A percentile compares a stretch with the other conserved stretches of the same genome.
Conservation (phyloP, 2,329 filamentous ascomycete species). For the Ophiostoma sp. region DNA sequence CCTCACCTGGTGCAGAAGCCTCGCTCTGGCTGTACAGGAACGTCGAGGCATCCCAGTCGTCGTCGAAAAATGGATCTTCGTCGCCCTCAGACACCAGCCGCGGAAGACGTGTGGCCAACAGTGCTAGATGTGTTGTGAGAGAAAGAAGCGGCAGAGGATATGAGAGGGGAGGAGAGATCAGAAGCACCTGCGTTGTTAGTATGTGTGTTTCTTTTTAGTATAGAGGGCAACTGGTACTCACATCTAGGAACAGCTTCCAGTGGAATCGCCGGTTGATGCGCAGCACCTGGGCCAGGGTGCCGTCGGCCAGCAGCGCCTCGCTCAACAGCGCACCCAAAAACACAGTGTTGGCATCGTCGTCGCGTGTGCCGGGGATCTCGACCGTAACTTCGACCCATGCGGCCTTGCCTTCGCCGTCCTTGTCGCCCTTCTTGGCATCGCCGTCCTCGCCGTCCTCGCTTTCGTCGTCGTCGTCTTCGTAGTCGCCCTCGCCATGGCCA, state of each 20-base stretch:
- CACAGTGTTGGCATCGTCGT: conserved; percentile 84
- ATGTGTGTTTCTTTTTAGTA: not conserved
- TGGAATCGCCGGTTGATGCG: conserved; percentile 89
- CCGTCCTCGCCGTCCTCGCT: conserved; percentile 12
- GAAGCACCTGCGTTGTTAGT: conserved; percentile 60
- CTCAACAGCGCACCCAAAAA: conserved; percentile 83
- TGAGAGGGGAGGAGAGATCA: conserved; percentile 87
- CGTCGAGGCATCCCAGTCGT: conserved; percentile 86
- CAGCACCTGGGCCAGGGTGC: conserved; percentile 62
- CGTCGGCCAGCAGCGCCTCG: conserved; percentile 75
- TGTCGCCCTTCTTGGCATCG: conserved; percentile 10
- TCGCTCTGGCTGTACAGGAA: conserved; percentile 62
- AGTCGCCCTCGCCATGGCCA: conserved; percentile 28
- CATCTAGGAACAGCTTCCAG: conserved; percentile 94
- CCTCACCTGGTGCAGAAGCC: not conserved
- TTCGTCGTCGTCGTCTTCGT: conserved; percentile 27
- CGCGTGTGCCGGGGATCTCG: conserved; percentile 83
- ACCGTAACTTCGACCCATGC: conserved; percentile 83
- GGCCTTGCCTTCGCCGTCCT: conserved; percentile 28
- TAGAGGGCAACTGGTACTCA: conserved; percentile 35
- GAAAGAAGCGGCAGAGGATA: conserved; percentile 91
- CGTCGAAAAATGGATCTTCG: conserved; percentile 95
- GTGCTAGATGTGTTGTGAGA: conserved; percentile 85
- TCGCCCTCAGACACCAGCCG: conserved; percentile 81
- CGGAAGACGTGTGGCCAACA: conserved; percentile 80